phyloP scores from a whole-genome alignment of 1,284 basidiomycete species.

The Testicularia cyperi region DNA sequence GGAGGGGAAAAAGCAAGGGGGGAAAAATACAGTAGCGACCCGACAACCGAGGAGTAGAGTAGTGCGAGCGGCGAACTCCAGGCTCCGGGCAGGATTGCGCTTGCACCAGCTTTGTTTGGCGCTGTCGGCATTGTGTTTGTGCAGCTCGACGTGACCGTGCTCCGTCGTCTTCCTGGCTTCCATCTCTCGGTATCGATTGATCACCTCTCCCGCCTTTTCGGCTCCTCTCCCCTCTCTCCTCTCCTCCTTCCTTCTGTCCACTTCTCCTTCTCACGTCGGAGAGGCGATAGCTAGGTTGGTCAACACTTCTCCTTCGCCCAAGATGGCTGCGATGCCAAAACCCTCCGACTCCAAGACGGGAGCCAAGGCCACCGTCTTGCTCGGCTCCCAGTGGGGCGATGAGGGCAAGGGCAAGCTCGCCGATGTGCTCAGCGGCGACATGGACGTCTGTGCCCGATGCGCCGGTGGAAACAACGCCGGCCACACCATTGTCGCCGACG shows the following conservation, averaged over 20 bases:
- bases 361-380: constrained; percentile 56
- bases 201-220: constrained; percentile 6
- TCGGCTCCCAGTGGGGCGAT: constrained; percentile 59
- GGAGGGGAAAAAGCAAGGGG: no score
- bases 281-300: no score
- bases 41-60: no score
- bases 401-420: constrained; percentile 60
- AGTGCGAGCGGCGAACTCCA: no score
- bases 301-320: no score
- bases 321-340: constrained; percentile 57
- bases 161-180: constrained; percentile 12
- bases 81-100: no score
- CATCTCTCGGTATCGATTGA: constrained; percentile 50
- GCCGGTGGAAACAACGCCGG: constrained; percentile 98
- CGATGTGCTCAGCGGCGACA: constrained; percentile 66
- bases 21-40: no score
- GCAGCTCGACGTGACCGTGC: no score
- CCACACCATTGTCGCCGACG: constrained; percentile 89
- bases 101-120: no score
- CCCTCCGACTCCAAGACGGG: constrained; percentile 49
- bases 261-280: background rate
- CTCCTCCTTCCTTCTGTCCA: background rate
- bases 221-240: background rate
- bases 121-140: no score
- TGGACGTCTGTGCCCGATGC: constrained; percentile 91